phyloP scores from a whole-genome alignment of 805 yeast species.

The Candida maris region DNA sequence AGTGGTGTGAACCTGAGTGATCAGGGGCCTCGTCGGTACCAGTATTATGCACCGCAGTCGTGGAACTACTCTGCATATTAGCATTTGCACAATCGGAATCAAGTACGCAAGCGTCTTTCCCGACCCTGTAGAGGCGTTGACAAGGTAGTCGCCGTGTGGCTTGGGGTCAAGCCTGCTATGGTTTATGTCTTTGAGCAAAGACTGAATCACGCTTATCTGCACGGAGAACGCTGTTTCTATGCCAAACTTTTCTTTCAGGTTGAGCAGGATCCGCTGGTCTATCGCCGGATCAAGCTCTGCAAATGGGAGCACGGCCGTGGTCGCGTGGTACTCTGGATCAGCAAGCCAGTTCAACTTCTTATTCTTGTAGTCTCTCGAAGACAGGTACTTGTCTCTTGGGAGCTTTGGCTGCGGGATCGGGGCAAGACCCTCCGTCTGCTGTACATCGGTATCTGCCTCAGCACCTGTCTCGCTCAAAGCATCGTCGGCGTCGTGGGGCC shows the following conservation, averaged over 20 bases:
- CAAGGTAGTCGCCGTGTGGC: conserved; percentile 70
- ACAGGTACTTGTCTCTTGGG: conserved; percentile 47
- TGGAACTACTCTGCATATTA: conserved; percentile 64
- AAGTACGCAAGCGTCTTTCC: conserved; percentile 92
- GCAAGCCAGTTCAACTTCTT: conserved; percentile 63
- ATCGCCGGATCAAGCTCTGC: conserved; percentile 40
- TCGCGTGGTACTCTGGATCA: conserved; percentile 53
- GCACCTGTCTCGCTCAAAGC: conserved; percentile 16
- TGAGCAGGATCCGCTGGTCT: conserved; percentile 39
- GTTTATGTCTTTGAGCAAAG: conserved; percentile 41
- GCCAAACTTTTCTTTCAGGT: conserved; percentile 42
- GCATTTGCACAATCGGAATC: conserved; percentile 73
- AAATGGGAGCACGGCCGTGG: conserved; percentile 47
- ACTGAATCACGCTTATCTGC: conserved; percentile 64
- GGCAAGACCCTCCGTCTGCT: conserved; percentile 43
- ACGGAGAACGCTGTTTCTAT: conserved; percentile 68
- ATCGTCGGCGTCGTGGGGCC: conserved; percentile 8
- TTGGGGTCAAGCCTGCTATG: conserved; percentile 43
- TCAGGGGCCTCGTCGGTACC: conserved; percentile 88
- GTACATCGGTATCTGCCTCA: conserved; percentile 25
- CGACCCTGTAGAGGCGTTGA: conserved; percentile 93
- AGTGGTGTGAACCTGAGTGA: conserved; percentile 74
- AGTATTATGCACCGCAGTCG: conserved; percentile 69
- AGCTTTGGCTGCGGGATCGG: conserved; percentile 85
- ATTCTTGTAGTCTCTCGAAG: conserved; percentile 30